Evolutionary conservation across 1,284 basidiomycete species (phyloP).

Genomic region (Puccinia polysora): DNA sequence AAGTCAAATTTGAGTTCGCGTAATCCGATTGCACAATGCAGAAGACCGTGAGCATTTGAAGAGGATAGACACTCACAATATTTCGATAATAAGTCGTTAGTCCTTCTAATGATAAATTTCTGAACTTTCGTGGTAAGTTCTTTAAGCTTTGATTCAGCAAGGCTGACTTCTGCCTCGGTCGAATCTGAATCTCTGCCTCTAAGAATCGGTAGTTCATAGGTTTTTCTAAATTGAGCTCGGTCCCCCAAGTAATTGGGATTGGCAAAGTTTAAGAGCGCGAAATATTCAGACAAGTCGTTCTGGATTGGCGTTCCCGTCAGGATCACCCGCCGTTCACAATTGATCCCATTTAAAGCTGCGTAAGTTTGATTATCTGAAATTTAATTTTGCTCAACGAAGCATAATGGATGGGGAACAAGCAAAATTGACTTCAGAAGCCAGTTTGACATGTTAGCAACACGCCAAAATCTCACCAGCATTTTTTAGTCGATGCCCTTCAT

Average conservation of each 20-base stretch:
- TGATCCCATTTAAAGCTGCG: slow-evolving; percentile 73
- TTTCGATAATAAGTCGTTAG: slow-evolving; percentile 94
- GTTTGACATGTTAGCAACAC: too few species aligned
- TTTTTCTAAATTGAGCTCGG: slow-evolving; percentile 88
- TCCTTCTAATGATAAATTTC: slow-evolving; percentile 94
- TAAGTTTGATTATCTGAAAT: slow-evolving; percentile 64
- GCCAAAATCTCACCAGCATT: slow-evolving; percentile 70
- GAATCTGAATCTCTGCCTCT: slow-evolving; percentile 89
- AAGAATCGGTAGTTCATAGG: slow-evolving; percentile 90
- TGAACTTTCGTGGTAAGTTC: slow-evolving; percentile 85
- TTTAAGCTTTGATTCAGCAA: slow-evolving; percentile 84
- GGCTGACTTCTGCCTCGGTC: slow-evolving; percentile 71
- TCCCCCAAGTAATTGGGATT: slow-evolving; percentile 93
- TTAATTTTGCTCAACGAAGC: too few species aligned
- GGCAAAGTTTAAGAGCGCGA: slow-evolving; percentile 90
- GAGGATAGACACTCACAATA: slow-evolving; percentile 64
- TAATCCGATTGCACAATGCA: background rate
- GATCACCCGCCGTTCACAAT: slow-evolving; percentile 91
- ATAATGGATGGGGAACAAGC: too few species aligned
- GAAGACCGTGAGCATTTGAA: background rate
- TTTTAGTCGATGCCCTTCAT: slow-evolving; percentile 95
- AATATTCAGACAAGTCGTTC: slow-evolving; percentile 96
- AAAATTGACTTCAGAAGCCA: too few species aligned
- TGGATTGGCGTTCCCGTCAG: slow-evolving; percentile 93
- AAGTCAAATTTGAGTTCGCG: background rate